Percentiles rank a stretch among this genome's conserved stretches.
phyloP scores from a whole-genome alignment of 2,329 filamentous ascomycete genomes.

The Tolypocladium capitatum region DNA sequence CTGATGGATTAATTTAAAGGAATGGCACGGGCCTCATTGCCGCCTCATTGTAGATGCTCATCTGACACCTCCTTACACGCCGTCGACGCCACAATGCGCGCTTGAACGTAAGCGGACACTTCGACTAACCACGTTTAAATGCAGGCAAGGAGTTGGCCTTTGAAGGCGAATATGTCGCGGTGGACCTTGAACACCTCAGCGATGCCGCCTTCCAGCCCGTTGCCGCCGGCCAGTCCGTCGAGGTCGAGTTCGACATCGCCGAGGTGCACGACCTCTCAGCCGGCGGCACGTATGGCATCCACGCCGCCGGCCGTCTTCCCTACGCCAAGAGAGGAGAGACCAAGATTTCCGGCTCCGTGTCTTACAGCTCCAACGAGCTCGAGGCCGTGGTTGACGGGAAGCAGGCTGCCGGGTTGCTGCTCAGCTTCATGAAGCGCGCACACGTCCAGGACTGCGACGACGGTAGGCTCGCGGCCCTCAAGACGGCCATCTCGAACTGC shows the following conservation, averaged over 20 bases:
- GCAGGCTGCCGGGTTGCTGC: conserved; percentile 36
- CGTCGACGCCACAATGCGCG: not conserved
- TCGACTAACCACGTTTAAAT: not conserved
- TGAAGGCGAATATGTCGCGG: conserved; percentile 37
- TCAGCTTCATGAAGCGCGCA: conserved; percentile 37
- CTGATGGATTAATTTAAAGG: too few species aligned
- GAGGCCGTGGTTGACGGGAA: conserved; percentile 43
- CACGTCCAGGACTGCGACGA: conserved; percentile 40
- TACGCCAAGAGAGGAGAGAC: conserved; percentile 37
- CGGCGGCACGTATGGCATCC: conserved; percentile 42
- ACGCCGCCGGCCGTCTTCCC: conserved; percentile 40
- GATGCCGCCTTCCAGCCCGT: conserved; percentile 37
- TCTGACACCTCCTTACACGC: too few species aligned
- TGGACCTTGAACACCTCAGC: conserved; percentile 29
- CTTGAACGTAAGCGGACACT: too few species aligned
- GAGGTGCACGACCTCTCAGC: conserved; percentile 36
- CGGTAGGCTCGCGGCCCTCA: conserved; percentile 26
- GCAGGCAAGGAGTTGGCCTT: conserved; percentile 30
- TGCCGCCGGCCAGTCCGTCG: conserved; percentile 32
- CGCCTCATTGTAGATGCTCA: too few species aligned
- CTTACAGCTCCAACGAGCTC: conserved; percentile 46
- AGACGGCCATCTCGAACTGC: conserved; percentile 41
- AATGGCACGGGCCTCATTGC: too few species aligned
- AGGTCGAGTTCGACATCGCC: conserved; percentile 39
- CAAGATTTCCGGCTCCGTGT: conserved; percentile 37